Conservation (phyloP, 2,329 filamentous ascomycete species). For the Cercospora sp. region DNA sequence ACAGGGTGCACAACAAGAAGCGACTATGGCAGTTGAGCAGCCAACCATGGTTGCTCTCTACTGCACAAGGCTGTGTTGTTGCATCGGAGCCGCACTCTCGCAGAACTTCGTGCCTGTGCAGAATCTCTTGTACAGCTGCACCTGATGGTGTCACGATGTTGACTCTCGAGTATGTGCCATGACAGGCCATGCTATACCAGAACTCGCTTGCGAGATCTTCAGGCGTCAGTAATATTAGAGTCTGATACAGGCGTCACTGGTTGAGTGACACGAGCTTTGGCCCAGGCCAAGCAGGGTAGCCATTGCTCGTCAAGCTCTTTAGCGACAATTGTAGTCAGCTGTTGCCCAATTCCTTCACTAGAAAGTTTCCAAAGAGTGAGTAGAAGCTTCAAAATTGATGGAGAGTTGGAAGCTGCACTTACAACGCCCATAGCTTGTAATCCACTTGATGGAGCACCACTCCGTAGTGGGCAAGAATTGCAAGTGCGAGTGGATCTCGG, state of each 20-base stretch:
- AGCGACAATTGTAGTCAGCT: conserved; percentile 15
- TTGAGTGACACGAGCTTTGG: conserved; percentile 13
- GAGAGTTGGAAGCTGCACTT: neutral
- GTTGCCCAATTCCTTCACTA: conserved; percentile 14
- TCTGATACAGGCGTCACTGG: conserved; percentile 12
- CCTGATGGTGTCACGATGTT: neutral
- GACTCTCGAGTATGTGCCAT: neutral
- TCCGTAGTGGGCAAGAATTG: conserved; percentile 27
- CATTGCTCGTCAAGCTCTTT: conserved; percentile 17
- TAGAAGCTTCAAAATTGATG: neutral
- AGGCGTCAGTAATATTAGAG: neutral
- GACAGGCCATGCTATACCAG: neutral
- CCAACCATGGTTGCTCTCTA: neutral
- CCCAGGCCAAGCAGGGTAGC: conserved; percentile 18
- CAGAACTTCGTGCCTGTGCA: neutral
- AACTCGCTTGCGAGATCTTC: neutral
- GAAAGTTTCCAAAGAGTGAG: neutral
- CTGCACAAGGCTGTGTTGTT: neutral
- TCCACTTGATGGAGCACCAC: conserved; percentile 23
- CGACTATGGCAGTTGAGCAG: neutral
- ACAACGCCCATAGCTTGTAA: conserved; percentile 16
- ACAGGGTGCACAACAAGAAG: neutral
- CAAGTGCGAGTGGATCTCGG: conserved; percentile 27
- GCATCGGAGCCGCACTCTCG: neutral
- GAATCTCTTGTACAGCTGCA: neutral